A percentile compares a stretch with the other conserved stretches of the same genome.
Evolutionary conservation across 2,329 filamentous ascomycete genomes (phyloP).

Genomic region (Calonectria montana): DNA sequence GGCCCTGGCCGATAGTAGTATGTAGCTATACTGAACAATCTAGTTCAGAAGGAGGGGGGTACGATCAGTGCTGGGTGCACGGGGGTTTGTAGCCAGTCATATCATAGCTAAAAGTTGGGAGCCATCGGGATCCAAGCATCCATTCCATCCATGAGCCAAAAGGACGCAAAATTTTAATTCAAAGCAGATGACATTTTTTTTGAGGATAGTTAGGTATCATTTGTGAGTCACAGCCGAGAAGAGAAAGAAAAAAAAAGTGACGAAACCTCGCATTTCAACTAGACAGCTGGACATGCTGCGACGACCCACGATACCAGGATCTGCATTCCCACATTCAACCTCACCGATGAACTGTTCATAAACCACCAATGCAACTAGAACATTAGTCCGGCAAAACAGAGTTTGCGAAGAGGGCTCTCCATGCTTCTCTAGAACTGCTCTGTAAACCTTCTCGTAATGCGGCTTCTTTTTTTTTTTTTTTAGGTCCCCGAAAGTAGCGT

Average conservation of each 20-base stretch:
- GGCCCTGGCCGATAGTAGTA: not conserved
- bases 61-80: not conserved
- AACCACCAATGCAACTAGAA: not conserved
- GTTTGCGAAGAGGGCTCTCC: not conserved
- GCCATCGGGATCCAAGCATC: not conserved
- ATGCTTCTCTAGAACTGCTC: not conserved
- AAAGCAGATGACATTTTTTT: not conserved
- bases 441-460: not conserved
- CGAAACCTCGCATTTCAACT: conserved; percentile 14
- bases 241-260: not conserved
- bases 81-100: not conserved
- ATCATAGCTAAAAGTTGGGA: not conserved
- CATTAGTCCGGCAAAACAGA: not conserved
- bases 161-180: not conserved
- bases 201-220: not conserved
- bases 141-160: not conserved
- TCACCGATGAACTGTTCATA: conserved; percentile 6
- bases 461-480: not conserved
- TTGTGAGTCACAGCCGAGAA: conserved; percentile 4
- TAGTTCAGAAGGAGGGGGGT: not conserved
- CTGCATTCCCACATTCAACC: not conserved
- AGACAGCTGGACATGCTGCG: not conserved
- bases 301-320: conserved; percentile 7
- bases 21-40: not conserved
- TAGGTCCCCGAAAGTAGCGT: not conserved